These are phyloP conservation scores for Hygrocybe punicea DNA, from an alignment of 768 basidiomycete species.

Conservation along the genomic window DNA sequence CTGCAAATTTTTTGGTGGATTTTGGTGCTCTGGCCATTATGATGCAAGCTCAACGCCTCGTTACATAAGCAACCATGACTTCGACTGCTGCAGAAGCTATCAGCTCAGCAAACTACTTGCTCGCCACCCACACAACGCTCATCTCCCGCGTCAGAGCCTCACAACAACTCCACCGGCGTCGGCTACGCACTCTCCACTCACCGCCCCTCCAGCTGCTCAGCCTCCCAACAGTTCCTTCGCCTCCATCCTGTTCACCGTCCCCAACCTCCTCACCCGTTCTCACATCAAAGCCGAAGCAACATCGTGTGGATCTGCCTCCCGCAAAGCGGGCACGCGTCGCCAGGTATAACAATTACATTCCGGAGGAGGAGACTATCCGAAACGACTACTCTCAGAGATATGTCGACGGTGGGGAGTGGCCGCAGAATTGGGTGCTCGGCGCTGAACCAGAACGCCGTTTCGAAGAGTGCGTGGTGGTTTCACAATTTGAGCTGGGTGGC, in stretches of 20 bases:
- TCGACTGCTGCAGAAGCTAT: constrained; percentile 41
- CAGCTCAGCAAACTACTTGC: constrained; percentile 59
- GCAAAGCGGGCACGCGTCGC: constrained; percentile 68
- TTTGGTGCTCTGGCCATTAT: constrained; percentile 58
- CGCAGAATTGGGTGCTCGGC: constrained; percentile 89
- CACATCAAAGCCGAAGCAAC: constrained; percentile 30
- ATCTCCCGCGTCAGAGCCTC: constrained; percentile 51
- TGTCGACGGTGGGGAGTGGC: constrained; percentile 88
- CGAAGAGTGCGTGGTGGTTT: constrained; percentile 71
- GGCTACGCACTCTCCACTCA: constrained; percentile 51
- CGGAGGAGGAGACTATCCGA: constrained; percentile 93
- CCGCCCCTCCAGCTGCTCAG: constrained; percentile 54
- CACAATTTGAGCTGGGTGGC: constrained; percentile 6
- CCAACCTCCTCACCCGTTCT: constrained; percentile 46
- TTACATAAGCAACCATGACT: neutral
- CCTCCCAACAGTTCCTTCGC: constrained; percentile 57
- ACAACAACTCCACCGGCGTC: constrained; percentile 56
- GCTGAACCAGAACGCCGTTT: constrained; percentile 86
- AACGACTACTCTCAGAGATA: constrained; percentile 93
- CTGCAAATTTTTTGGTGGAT: constrained; percentile 81
- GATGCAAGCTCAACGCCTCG: neutral
- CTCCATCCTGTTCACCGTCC: constrained; percentile 50
- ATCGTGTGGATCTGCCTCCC: constrained; percentile 48
- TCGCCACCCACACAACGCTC: constrained; percentile 59
- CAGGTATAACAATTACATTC: constrained; percentile 77